These are phyloP conservation scores for Debaryomyces fabryi DNA, from an alignment of 1,139 yeast genomes.

Conservation along the genomic window DNA sequence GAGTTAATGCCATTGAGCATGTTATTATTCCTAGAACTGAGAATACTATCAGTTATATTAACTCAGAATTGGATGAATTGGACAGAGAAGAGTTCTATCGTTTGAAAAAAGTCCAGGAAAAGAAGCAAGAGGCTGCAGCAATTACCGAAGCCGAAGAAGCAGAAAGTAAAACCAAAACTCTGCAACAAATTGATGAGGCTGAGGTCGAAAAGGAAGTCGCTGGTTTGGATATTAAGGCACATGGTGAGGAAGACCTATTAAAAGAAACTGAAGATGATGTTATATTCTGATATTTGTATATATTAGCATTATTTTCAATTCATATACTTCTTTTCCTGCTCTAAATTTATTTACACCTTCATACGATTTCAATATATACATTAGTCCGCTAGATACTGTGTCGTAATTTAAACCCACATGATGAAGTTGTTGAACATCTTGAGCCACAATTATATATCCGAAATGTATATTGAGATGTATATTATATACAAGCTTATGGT, in stretches of 20 bases:
- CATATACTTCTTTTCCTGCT: background rate
- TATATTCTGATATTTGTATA: slow-evolving; percentile 29
- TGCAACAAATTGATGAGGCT: background rate
- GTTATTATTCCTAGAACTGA: slow-evolving; percentile 97
- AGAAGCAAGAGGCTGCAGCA: slow-evolving; percentile 82
- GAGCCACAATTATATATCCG: background rate
- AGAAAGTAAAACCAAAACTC: slow-evolving; percentile 16
- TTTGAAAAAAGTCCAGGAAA: slow-evolving; percentile 94
- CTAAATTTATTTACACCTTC: background rate
- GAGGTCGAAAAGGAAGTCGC: slow-evolving; percentile 25
- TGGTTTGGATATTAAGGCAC: slow-evolving; percentile 26
- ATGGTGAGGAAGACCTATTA: slow-evolving; percentile 30
- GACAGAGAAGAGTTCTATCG: slow-evolving; percentile 98
- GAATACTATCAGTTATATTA: slow-evolving; percentile 89
- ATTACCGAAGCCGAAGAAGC: slow-evolving; percentile 58
- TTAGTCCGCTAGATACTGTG: background rate
- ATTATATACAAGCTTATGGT: background rate
- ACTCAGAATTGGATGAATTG: slow-evolving; percentile 93
- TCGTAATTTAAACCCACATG: background rate
- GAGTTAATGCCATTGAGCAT: slow-evolving; percentile 98
- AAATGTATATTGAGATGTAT: background rate
- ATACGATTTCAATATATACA: background rate
- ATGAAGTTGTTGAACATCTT: background rate
- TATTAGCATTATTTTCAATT: slow-evolving; percentile 5
- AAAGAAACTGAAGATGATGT: slow-evolving; percentile 48